Evolutionary conservation across 768 basidiomycete genomes (phyloP).

Genomic region (Collybia sordida): DNA sequence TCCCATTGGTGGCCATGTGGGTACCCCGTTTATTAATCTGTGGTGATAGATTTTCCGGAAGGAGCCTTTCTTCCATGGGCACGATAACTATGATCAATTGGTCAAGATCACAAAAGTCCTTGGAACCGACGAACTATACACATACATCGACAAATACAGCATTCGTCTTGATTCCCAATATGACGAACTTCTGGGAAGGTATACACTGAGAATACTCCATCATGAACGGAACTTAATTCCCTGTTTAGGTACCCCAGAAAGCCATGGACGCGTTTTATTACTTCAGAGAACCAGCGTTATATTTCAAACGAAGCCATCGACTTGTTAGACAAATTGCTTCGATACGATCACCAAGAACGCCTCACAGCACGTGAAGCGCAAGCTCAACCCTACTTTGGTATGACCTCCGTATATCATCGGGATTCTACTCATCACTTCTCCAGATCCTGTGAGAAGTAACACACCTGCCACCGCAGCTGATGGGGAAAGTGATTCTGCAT

Average conservation of each 20-base stretch:
- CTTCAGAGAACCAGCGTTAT: constrained; percentile 92
- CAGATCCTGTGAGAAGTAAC: constrained; percentile 67
- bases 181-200: constrained; percentile 91
- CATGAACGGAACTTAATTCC: constrained; percentile 6
- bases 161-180: constrained; percentile 96
- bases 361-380: constrained; percentile 94
- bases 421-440: constrained; percentile 9
- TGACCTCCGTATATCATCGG: constrained; percentile 17
- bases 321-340: constrained; percentile 90
- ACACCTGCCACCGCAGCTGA: constrained; percentile 44
- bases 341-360: constrained; percentile 97
- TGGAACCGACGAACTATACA: constrained; percentile 92
- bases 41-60: constrained; percentile 84
- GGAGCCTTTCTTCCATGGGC: constrained; percentile 99
- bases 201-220: constrained; percentile 13
- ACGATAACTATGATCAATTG: constrained; percentile 97
- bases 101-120: constrained; percentile 98
- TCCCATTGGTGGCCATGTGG: neutral
- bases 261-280: constrained; percentile 94
- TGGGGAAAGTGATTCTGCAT: constrained; percentile 65
- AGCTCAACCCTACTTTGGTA: constrained; percentile 90
- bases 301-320: constrained; percentile 97
- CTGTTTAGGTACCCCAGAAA: constrained; percentile 80
- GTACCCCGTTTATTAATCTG: constrained; percentile 6
- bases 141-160: constrained; percentile 93